Conservation (phyloP, 192 early-diverging fungal species). For the Linnemannia elongata region DNA sequence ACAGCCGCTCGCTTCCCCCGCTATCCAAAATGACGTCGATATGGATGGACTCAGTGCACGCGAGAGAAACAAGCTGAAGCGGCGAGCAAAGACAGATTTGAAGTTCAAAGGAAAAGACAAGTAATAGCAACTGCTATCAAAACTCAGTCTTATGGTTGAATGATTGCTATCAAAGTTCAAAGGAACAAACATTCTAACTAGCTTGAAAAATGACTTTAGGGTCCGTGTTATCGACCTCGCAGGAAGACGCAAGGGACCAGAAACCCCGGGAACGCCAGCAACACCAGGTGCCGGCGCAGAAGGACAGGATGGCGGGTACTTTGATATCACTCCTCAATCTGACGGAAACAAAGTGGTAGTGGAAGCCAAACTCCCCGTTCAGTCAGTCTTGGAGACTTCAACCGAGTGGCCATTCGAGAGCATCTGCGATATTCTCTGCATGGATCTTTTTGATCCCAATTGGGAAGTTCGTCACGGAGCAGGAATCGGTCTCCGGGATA, state of each 20-base stretch:
- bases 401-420: slow-evolving; percentile 70
- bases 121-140: slow-evolving; percentile 46
- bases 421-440: slow-evolving; percentile 69
- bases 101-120: slow-evolving; percentile 83
- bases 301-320: slow-evolving; percentile 62
- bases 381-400: slow-evolving; percentile 47
- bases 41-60: slow-evolving; percentile 90
- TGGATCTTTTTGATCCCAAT: slow-evolving; percentile 73
- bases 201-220: slow-evolving; percentile 29
- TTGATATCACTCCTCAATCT: slow-evolving; percentile 71
- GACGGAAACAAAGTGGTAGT: slow-evolving; percentile 76
- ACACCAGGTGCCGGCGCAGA: slow-evolving; percentile 26
- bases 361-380: slow-evolving; percentile 72
- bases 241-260: slow-evolving; percentile 41
- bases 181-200: background rate
- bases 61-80: slow-evolving; percentile 89
- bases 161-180: background rate
- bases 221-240: slow-evolving; percentile 63
- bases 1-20: slow-evolving; percentile 33
- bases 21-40: slow-evolving; percentile 59
- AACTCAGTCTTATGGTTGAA: background rate
- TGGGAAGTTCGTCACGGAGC: slow-evolving; percentile 99
- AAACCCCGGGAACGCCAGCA: slow-evolving; percentile 38
- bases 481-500: slow-evolving; percentile 90
- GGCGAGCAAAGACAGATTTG: slow-evolving; percentile 85